These are phyloP conservation scores for Posidonia oceanica DNA, from an alignment of 116 monocot species.

Conservation along the genomic window DNA sequence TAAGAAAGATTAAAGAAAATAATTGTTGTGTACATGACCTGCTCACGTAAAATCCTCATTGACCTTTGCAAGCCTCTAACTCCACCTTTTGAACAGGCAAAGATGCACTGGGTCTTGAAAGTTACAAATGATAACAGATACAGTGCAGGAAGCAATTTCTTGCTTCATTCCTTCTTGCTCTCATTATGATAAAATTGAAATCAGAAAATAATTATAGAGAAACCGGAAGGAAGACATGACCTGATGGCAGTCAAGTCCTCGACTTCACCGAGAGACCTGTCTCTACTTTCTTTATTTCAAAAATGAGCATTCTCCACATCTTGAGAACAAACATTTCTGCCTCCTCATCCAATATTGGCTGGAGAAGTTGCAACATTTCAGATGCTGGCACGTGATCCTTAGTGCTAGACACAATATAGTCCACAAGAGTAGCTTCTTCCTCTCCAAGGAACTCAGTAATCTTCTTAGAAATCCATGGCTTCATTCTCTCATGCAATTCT, in stretches of 20 bases:
- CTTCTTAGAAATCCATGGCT: constrained; percentile 97
- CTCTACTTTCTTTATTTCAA: constrained; percentile 96
- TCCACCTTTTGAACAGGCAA: no score
- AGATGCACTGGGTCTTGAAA: no score
- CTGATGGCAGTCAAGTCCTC: constrained; percentile 21
- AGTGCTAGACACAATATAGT: constrained; percentile 87
- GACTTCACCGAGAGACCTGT: constrained; percentile 60
- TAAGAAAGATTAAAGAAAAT: no score
- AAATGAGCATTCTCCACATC: constrained; percentile 99
- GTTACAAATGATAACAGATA: no score
- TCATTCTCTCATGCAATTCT: constrained; percentile 88
- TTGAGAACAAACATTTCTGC: constrained; percentile 99
- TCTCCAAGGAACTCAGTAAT: constrained; percentile 97
- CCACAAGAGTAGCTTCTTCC: constrained; percentile 88
- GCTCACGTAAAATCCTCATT: no score
- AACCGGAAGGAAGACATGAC: no score
- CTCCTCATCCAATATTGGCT: constrained; percentile 89
- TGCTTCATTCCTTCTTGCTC: no score
- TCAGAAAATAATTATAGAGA: no score
- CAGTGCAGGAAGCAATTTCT: no score
- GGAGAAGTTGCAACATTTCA: constrained; percentile 75
- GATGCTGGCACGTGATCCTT: constrained; percentile 82
- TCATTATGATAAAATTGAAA: no score
- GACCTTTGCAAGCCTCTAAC: no score
- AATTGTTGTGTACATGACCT: no score